Base-by-base conservation (phyloP, 140 eudicot genomes). In the Ambrosia hybrid region DNA sequence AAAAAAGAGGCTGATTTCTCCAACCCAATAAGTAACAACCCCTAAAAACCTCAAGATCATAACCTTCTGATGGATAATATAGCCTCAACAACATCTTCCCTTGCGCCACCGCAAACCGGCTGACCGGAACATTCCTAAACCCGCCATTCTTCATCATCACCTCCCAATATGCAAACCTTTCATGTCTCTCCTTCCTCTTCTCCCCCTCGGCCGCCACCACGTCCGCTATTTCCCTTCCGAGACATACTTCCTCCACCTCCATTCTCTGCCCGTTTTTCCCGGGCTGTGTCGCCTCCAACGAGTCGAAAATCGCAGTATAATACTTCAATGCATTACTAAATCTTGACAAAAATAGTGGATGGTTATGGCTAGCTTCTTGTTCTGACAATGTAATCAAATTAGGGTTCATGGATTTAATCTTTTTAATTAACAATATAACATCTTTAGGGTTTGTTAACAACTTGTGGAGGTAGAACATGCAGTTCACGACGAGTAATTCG, bases 1-100 rank as follows among this genome's bases (percentile, higher is more conserved):
- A 89, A 80, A 85, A 92, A 48, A 92, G 92, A 61, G 88, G 87
- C 38, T 73, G 85, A 83, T 87, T 86, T 39, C 89, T 87, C 98
- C 98, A 92, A 30, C 96, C 96, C 46, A 92, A 73, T 84, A 85
- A 84, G 81, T 80, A 81, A 51, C 87, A 85, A 73, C 85, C 77
- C 39, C 68, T 71, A 38, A 71, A 39, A 49, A 76, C 67, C 36
- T 78, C 86, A 65, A 87, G 88, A 55, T 82, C 81, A 55, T 89
- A 92, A 7, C 98, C 98, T 71, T 92, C 92, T 0, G 92, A 92
- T 52, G 98, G 98, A 62, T 92, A 92, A 81, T 92, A 96, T n/a
- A 92, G 88, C 67, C 95, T 81, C 46, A 92, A 71, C 70, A 92
- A 67, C 65, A 92, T 46, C 71, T 85, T 92, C 0, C 92, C 98